phyloP scores from a whole-genome alignment of 257 asterid species.

The Solanum raphanifolium region DNA sequence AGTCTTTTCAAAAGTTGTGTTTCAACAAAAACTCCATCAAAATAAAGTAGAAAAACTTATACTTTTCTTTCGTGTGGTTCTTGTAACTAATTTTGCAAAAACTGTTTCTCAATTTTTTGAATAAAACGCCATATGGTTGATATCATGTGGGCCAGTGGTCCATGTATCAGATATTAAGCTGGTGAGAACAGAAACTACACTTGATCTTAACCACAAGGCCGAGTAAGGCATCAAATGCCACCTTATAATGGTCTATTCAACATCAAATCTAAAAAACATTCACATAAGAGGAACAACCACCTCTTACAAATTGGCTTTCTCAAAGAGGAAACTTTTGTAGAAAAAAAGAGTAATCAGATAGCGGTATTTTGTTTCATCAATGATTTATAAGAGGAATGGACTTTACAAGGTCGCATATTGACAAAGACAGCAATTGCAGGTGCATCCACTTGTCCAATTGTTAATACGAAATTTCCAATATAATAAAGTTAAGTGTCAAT shows the following conservation, averaged over 20 bases:
- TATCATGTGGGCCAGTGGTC: neutral
- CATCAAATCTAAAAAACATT: neutral
- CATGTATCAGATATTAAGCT: conserved; percentile 22
- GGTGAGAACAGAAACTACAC: conserved; percentile 29
- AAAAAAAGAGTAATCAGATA: neutral
- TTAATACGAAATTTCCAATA: neutral
- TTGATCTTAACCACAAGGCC: conserved; percentile 39
- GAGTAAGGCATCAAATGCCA: neutral
- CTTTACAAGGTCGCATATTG: neutral
- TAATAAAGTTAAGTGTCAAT: neutral
- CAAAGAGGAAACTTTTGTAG: neutral
- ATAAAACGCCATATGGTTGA: neutral
- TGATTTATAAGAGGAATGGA: neutral
- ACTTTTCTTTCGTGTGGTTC: neutral
- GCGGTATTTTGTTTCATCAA: neutral
- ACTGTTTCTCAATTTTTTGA: neutral
- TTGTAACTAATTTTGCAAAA: neutral
- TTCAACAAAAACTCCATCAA: neutral
- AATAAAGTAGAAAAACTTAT: neutral
- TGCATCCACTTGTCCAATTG: neutral
- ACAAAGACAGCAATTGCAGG: neutral
- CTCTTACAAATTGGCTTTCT: neutral
- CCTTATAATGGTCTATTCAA: neutral
- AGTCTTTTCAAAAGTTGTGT: neutral
- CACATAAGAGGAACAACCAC: neutral